These are phyloP conservation scores for Candida endomychidarum DNA, from an alignment of 805 yeast species.

Conservation along the genomic window DNA sequence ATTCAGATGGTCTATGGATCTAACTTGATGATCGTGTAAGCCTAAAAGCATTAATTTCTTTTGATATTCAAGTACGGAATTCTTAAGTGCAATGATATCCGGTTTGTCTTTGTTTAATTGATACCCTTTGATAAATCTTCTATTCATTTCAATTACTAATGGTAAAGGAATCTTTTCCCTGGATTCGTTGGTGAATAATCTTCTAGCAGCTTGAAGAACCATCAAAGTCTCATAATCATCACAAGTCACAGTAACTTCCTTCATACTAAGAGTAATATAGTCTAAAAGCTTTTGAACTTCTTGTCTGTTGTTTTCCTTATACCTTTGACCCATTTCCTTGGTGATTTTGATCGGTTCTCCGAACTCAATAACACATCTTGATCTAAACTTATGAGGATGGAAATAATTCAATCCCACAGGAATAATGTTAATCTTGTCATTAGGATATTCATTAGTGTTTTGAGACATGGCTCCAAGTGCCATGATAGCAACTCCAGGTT, in stretches of 20 bases:
- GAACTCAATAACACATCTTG: conserved; percentile 42
- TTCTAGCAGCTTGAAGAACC: conserved; percentile 43
- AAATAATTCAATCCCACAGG: conserved; percentile 46
- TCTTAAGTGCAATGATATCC: conserved; percentile 31
- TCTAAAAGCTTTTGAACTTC: conserved; percentile 30
- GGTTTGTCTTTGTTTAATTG: conserved; percentile 32
- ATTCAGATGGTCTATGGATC: conserved; percentile 24
- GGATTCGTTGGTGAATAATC: conserved; percentile 36
- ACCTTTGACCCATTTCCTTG: conserved; percentile 26
- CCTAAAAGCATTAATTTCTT: conserved; percentile 30
- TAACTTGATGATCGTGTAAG: conserved; percentile 43
- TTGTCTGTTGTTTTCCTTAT: conserved; percentile 25
- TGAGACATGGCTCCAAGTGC: conserved; percentile 41
- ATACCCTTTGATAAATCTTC: conserved; percentile 39
- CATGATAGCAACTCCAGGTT: conserved; percentile 48
- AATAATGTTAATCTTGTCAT: conserved; percentile 30
- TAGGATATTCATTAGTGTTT: conserved; percentile 19
- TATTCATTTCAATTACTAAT: conserved; percentile 42
- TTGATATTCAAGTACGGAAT: conserved; percentile 35
- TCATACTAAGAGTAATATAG: conserved; percentile 30
- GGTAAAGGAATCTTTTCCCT: conserved; percentile 39
- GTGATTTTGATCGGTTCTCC: conserved; percentile 42
- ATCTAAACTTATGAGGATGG: conserved; percentile 41
- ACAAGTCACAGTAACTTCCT: conserved; percentile 42
- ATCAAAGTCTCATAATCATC: conserved; percentile 43